Evolutionary conservation across 2,329 filamentous ascomycete species (phyloP), one percentile per base, ranked within the genome.

Genomic region (Phaeosphaeriaceae sp.): DNA sequence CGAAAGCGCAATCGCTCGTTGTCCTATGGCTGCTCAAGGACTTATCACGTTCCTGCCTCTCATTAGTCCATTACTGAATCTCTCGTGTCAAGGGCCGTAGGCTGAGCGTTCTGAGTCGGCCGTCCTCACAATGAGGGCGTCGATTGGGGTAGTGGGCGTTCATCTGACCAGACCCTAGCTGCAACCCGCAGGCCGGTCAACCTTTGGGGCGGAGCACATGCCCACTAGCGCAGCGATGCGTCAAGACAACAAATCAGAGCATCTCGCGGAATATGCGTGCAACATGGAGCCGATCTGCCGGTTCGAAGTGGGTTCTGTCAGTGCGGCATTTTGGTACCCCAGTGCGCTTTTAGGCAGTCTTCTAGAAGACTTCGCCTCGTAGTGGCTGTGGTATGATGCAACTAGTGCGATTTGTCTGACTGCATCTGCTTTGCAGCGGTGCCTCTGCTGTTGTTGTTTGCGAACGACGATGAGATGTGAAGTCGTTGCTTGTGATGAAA

Each of bases 41-140:
- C 47, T 61, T 65, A 63, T 67, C 62, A 63, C 64, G 62, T 67
- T 63, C n/a, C 51, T 44, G 25, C 40, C n/a, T 54, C 10, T 65
- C 10, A 65, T 67, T 65, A 57, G 62, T 62, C 49, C 53, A 67
- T 60, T 51, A 57, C 54, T 48, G 52, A 48, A 58, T 36, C 19
- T 25, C 45, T 56, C 36, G 24, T 58, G 52, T 60, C 50, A 61
- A 56, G 33, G 48, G 60, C 62, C 62, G 62, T 53, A 63, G 62
- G 58, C 58, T 55, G 33, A 50, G 36, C 20, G 47, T 45, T 45
- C 51, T 60, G 60, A 45, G 60, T 58, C 55, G 48, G 54, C 52
- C 45, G 51, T 51, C 42, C 58, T 54, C 41, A 57, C 60, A 54
- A 42, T 36, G 53, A 50, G 56, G 57, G 61, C 53, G 27, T 50